Percentiles rank a stretch among this genome's conserved stretches.
phyloP scores from a whole-genome alignment of 768 basidiomycete species.

The Roridomyces roridus region DNA sequence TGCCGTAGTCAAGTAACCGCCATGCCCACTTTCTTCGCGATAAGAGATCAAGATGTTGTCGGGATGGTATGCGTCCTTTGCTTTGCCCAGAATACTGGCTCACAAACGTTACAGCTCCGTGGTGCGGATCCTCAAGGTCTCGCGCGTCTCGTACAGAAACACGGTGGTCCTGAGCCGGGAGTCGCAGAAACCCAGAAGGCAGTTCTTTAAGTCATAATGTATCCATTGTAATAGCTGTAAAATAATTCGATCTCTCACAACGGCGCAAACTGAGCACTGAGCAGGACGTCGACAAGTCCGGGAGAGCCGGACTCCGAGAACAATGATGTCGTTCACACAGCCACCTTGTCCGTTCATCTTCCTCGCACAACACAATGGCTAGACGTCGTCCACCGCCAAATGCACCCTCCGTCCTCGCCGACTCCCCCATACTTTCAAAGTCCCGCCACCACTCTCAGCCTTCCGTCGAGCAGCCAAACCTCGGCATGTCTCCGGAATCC shows the following conservation, averaged over 20 bases:
- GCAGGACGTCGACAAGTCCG: too few species aligned
- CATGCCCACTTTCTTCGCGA: slow-evolving; percentile 29
- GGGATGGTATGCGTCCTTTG: slow-evolving; percentile 14
- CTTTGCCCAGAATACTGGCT: background rate
- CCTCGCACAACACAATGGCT: background rate
- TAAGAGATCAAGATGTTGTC: slow-evolving; percentile 21
- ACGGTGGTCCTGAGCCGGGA: slow-evolving; percentile 18
- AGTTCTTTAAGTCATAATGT: too few species aligned
- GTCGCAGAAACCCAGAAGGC: background rate
- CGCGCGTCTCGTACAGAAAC: slow-evolving; percentile 18
- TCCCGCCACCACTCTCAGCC: slow-evolving; percentile 26
- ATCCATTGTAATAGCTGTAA: too few species aligned
- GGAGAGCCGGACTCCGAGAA: too few species aligned
- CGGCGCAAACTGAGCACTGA: too few species aligned
- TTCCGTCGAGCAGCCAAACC: slow-evolving; percentile 30
- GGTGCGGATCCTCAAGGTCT: slow-evolving; percentile 28
- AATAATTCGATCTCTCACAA: too few species aligned
- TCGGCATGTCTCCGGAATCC: slow-evolving; percentile 68
- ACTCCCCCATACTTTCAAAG: slow-evolving; percentile 1
- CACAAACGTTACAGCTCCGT: slow-evolving; percentile 14
- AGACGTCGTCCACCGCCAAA: slow-evolving; percentile 8
- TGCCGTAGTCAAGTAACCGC: slow-evolving; percentile 18
- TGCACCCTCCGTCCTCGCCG: background rate
- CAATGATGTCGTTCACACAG: too few species aligned
- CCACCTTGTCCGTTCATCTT: background rate